phyloP scores from a whole-genome alignment of 148 eudicot genomes.

The Camellia sinensis region DNA sequence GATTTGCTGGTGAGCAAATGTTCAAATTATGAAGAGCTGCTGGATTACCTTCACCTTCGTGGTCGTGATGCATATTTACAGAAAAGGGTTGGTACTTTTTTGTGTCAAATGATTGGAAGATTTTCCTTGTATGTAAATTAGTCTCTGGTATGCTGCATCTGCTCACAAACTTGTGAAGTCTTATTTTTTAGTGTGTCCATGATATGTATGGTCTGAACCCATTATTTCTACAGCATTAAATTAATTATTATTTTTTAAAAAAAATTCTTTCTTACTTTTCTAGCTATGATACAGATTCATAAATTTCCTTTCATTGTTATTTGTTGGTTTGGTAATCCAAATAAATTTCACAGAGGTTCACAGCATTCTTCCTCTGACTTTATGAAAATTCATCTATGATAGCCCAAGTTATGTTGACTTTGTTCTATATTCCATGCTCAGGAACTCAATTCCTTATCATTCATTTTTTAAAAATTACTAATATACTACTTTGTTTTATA shows the following conservation, averaged over 20 bases:
- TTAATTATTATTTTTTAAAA: not conserved
- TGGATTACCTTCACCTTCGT: constrained; percentile 63
- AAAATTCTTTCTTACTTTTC: not conserved
- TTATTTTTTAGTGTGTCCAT: not conserved
- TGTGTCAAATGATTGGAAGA: not conserved
- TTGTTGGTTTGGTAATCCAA: not conserved
- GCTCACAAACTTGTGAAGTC: not conserved
- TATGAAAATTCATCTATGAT: not conserved
- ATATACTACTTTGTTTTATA: not conserved
- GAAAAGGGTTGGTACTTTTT: constrained; percentile 57
- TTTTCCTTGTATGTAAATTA: too few species aligned
- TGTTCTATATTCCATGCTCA: not conserved
- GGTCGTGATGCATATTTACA: constrained; percentile 91
- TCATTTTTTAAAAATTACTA: not conserved
- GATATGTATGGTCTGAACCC: not conserved
- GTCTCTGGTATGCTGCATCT: not conserved
- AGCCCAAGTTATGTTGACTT: constrained; percentile 1
- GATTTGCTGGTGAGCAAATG: constrained; percentile 59
- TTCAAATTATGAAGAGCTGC: constrained; percentile 69
- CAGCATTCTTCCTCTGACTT: not conserved
- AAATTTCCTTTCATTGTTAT: not conserved
- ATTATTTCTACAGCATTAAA: not conserved
- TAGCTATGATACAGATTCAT: not conserved
- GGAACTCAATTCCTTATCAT: not conserved
- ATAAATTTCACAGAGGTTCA: not conserved